Evolutionary conservation across 2,329 filamentous ascomycete genomes (phyloP).

Genomic region (Hypoxylon sp.): DNA sequence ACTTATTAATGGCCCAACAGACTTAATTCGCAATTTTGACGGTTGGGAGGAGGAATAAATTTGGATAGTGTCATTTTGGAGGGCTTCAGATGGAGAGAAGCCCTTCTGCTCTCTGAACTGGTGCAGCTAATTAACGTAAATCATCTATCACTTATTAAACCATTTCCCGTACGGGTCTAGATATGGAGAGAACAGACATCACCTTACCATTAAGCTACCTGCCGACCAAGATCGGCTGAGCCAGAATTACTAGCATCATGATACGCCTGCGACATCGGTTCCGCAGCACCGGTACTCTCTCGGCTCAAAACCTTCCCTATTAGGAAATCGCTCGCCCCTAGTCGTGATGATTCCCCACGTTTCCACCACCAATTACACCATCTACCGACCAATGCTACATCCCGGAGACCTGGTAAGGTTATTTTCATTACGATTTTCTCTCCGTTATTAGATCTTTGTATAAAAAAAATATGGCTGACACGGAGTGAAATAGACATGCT

Average conservation of each 20-base stretch:
- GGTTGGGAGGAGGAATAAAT: slow-evolving; percentile 31
- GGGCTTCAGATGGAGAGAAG: background rate
- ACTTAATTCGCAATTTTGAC: slow-evolving; percentile 42
- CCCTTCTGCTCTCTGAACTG: background rate
- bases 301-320: slow-evolving; percentile 24
- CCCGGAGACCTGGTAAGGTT: slow-evolving; percentile 13
- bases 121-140: background rate
- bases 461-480: background rate
- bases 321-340: slow-evolving; percentile 15
- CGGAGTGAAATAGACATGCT: slow-evolving; percentile 3
- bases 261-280: background rate
- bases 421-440: slow-evolving; percentile 16
- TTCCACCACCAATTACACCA: background rate
- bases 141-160: too few species aligned
- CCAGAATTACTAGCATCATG: slow-evolving; percentile 18
- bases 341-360: background rate
- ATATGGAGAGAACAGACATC: slow-evolving; percentile 1
- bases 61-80: background rate
- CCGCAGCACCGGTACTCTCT: slow-evolving; percentile 6
- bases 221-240: background rate
- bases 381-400: slow-evolving; percentile 1
- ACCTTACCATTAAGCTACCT: too few species aligned
- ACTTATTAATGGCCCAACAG: slow-evolving; percentile 18
- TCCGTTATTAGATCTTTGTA: slow-evolving; percentile 14
- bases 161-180: background rate